A percentile compares a stretch with the other conserved stretches of the same genome.
Evolutionary conservation across 495 filamentous ascomycete species (phyloP).

Genomic region (Podospora appendiculata): DNA sequence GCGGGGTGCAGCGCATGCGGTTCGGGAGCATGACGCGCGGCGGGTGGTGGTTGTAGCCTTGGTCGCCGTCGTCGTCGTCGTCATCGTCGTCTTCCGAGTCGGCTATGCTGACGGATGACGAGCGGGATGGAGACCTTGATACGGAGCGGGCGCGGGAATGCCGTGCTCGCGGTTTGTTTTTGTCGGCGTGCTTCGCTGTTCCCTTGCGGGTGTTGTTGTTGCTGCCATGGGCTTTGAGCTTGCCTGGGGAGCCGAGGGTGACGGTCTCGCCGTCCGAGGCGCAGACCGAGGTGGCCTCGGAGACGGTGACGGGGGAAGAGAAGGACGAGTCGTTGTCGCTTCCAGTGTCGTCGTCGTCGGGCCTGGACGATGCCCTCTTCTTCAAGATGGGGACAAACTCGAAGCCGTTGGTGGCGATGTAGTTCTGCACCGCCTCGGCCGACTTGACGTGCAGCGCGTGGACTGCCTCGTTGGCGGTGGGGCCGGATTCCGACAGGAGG

Average conservation of each 20-base stretch:
- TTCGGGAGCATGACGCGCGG: too few species aligned
- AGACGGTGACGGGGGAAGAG: slow-evolving; percentile 19
- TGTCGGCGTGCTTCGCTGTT: slow-evolving; percentile 1
- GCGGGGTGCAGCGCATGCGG: too few species aligned
- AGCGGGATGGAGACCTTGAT: slow-evolving; percentile 13
- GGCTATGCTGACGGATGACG: neutral
- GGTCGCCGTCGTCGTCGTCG: neutral
- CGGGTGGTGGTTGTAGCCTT: too few species aligned
- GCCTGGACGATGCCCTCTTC: slow-evolving; percentile 1
- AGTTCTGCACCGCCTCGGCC: slow-evolving; percentile 29
- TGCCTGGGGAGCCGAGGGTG: slow-evolving; percentile 6
- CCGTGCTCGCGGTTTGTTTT: slow-evolving; percentile 2
- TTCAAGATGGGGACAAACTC: slow-evolving; percentile 11
- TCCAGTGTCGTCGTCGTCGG: slow-evolving; percentile 1
- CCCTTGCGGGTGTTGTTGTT: neutral
- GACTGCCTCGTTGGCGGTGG: slow-evolving; percentile 12
- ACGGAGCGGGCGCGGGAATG: slow-evolving; percentile 12
- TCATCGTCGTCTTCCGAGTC: neutral
- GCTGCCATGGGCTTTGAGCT: slow-evolving; percentile 1
- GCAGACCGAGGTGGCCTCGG: slow-evolving; percentile 18
- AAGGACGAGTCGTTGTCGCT: slow-evolving; percentile 14
- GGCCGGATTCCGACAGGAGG: slow-evolving; percentile 20
- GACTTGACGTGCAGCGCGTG: slow-evolving; percentile 26
- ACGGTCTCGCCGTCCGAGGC: slow-evolving; percentile 23
- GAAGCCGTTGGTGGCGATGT: slow-evolving; percentile 30